A percentile compares a stretch with the other conserved stretches of the same genome.
These are phyloP conservation scores for Fraxinus anomala DNA, from an alignment of 257 asterid species.

Conservation along the genomic window DNA sequence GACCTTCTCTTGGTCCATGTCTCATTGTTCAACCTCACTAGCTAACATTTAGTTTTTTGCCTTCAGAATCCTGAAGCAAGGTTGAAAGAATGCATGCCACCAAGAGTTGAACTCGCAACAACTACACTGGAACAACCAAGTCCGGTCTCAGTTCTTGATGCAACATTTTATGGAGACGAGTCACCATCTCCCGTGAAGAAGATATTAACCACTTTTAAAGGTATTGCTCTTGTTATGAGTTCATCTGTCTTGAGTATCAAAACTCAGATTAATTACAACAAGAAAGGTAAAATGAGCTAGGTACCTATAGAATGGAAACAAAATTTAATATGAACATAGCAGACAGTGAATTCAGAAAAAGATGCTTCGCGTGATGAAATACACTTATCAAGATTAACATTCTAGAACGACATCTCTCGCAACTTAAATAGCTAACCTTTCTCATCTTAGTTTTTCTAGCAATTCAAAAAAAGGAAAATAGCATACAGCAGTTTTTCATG, in stretches of 20 bases:
- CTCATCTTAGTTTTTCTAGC: background rate
- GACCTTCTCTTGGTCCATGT: slow-evolving; percentile 8
- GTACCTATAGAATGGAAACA: background rate
- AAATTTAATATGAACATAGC: slow-evolving; percentile 8
- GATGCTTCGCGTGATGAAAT: too few relatives aligned
- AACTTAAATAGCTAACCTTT: background rate
- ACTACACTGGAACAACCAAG: slow-evolving; percentile 81
- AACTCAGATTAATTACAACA: slow-evolving; percentile 5
- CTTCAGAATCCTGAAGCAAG: slow-evolving; percentile 54
- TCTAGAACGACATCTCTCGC: too few relatives aligned
- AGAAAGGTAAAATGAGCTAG: background rate
- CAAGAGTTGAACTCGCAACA: slow-evolving; percentile 43
- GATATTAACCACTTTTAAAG: slow-evolving; percentile 67
- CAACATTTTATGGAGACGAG: slow-evolving; percentile 71
- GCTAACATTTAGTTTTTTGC: slow-evolving; percentile 30
- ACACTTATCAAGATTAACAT: too few relatives aligned
- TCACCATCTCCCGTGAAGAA: slow-evolving; percentile 90
- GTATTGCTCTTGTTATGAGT: slow-evolving; percentile 44
- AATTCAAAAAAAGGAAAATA: background rate
- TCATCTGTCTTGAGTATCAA: slow-evolving; percentile 14
- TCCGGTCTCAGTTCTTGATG: slow-evolving; percentile 89
- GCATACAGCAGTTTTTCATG: background rate
- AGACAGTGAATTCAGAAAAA: background rate
- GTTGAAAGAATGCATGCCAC: slow-evolving; percentile 41
- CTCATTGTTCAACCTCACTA: slow-evolving; percentile 20